Conservation (phyloP, 1,284 basidiomycete species). For the Pseudozyma flocculosa region DNA sequence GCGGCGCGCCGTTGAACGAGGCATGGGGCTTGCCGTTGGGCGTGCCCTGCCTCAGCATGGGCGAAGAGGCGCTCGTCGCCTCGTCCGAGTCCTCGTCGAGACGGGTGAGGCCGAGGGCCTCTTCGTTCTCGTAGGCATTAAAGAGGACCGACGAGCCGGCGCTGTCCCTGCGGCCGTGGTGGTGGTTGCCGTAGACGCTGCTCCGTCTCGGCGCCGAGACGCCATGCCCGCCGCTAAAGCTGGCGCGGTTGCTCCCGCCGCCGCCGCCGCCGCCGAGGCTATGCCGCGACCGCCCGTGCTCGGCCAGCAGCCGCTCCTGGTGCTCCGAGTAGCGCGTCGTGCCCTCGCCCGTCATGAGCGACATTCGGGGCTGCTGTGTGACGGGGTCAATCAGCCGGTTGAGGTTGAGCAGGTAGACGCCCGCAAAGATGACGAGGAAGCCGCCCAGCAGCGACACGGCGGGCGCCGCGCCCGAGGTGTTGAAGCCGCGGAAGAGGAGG, state of each 20-base stretch:
- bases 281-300: constrained; percentile 28
- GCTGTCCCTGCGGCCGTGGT: constrained; percentile 26
- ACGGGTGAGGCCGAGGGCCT: constrained; percentile 42
- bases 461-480: constrained; percentile 74
- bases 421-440: constrained; percentile 56
- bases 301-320: constrained; percentile 41
- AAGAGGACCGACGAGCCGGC: constrained; percentile 41
- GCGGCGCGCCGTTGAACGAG: neutral
- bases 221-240: constrained; percentile 7
- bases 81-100: constrained; percentile 45
- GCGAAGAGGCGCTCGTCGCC: constrained; percentile 18
- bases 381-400: constrained; percentile 49
- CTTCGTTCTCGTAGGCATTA: constrained; percentile 47
- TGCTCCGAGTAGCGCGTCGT: constrained; percentile 40
- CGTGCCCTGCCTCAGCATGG: constrained; percentile 32
- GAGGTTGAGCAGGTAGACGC: constrained; percentile 56
- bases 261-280: constrained; percentile 22
- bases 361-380: constrained; percentile 50
- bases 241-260: constrained; percentile 6
- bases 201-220: constrained; percentile 8
- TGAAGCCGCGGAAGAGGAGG: constrained; percentile 95
- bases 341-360: constrained; percentile 50
- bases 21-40: constrained; percentile 3
- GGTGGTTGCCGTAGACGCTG: constrained; percentile 12
- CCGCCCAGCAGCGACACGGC: constrained; percentile 55